Percentiles rank a stretch among this genome's conserved stretches.
Evolutionary conservation across 257 asterid genomes (phyloP).

Genomic region (Primulina huaijiensis): DNA sequence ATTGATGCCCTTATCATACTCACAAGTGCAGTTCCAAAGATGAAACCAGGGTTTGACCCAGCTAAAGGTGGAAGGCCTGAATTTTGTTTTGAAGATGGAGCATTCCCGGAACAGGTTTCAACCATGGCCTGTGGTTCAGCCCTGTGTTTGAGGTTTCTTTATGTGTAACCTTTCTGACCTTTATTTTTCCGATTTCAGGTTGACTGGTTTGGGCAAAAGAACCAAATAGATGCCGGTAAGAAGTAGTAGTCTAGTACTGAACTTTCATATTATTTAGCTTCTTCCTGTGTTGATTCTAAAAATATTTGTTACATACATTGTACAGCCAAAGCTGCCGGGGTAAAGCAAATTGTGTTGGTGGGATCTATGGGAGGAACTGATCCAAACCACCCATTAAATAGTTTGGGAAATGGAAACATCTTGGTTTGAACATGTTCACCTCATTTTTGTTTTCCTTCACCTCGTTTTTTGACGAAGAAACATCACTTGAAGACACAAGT

Average conservation of each 20-base stretch:
- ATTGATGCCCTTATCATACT: constrained; percentile 78
- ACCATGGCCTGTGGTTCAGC: neutral
- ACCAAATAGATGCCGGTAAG: constrained; percentile 90
- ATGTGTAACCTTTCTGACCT: constrained; percentile 1
- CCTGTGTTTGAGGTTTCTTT: neutral
- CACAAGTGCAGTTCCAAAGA: constrained; percentile 91
- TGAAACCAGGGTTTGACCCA: constrained; percentile 90
- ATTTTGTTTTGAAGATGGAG: constrained; percentile 82
- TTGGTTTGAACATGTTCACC: constrained; percentile 48
- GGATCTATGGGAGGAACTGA: constrained; percentile 98
- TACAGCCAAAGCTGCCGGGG: constrained; percentile 96
- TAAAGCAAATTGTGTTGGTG: constrained; percentile 87
- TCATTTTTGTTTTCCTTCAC: neutral
- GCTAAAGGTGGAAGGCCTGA: constrained; percentile 83
- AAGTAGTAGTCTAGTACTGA: constrained; percentile 2
- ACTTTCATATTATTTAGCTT: neutral
- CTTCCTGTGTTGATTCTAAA: constrained; percentile 2
- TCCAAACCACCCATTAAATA: constrained; percentile 71
- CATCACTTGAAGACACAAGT: neutral
- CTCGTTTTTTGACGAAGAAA: neutral
- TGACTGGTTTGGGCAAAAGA: constrained; percentile 95
- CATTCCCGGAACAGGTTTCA: constrained; percentile 75
- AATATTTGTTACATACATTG: constrained; percentile 12
- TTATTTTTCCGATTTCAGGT: constrained; percentile 43
- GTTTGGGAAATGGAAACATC: constrained; percentile 86